phyloP scores from a whole-genome alignment of 1,284 basidiomycete genomes.

The Tetrapyrgos nigripes region DNA sequence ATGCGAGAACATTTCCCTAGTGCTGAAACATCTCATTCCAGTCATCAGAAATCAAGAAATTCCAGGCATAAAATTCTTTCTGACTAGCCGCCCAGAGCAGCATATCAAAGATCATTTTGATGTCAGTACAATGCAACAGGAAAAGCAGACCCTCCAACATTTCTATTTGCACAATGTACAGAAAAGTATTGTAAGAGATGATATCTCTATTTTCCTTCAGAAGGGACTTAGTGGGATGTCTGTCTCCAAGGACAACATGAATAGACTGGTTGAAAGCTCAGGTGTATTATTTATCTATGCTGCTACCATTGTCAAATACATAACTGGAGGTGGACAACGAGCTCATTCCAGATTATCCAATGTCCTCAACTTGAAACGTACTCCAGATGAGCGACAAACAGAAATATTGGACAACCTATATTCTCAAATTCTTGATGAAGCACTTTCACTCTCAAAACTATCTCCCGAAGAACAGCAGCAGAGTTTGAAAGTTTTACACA shows the following conservation, averaged over 20 bases:
- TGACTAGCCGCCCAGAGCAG: neutral
- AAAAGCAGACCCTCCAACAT: neutral
- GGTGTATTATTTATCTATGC: constrained; percentile 1
- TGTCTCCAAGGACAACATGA: neutral
- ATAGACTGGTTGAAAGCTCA: neutral
- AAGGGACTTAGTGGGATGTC: neutral
- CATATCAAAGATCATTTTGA: neutral
- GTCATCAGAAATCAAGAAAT: neutral
- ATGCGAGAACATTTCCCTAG: neutral
- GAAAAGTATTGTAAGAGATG: neutral
- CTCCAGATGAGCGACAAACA: neutral
- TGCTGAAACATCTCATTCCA: neutral
- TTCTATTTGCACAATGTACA: neutral
- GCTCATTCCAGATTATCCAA: neutral
- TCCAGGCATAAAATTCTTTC: neutral
- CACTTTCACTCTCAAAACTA: neutral
- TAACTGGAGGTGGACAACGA: too few relatives aligned
- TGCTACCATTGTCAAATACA: neutral
- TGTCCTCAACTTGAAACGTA: neutral
- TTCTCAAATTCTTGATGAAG: neutral
- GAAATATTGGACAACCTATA: neutral
- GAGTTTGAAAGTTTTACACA: constrained; percentile 3
- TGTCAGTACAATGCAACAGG: too few relatives aligned
- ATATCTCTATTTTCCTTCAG: neutral
- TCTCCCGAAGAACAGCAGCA: neutral